Percentiles rank a stretch among this genome's conserved stretches.
These are phyloP conservation scores for Aquilaria agallochum DNA, from an alignment of 441 rosid species.

Conservation along the genomic window DNA sequence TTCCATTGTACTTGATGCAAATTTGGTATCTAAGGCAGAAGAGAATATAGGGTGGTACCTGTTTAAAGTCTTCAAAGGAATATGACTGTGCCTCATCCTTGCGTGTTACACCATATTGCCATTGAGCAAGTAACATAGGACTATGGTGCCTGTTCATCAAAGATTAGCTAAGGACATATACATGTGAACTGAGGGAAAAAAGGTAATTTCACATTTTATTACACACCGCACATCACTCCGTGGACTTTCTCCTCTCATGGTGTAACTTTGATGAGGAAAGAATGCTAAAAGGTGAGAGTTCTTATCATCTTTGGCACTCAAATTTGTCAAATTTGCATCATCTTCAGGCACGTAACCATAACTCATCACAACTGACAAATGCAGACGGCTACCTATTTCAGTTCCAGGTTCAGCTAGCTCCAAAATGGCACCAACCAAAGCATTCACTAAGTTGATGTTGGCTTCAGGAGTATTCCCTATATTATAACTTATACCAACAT, in stretches of 20 bases:
- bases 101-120: conserved; percentile 86
- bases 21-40: background rate
- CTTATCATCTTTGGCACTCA: conserved; percentile 27
- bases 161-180: conserved; percentile 11
- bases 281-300: conserved; percentile 39
- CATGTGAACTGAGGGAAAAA: conserved; percentile 1
- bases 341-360: conserved; percentile 52
- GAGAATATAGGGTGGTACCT: conserved; percentile 35
- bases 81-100: conserved; percentile 54
- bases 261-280: conserved; percentile 74
- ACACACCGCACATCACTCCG: conserved; percentile 68
- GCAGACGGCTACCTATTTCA: conserved; percentile 56
- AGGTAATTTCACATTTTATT: conserved; percentile 10
- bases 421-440: conserved; percentile 50
- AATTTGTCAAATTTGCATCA: conserved; percentile 30
- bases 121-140: conserved; percentile 89
- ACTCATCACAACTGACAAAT: conserved; percentile 73
- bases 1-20: too few relatives aligned
- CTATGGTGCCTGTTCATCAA: conserved; percentile 55
- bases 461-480: conserved; percentile 14
- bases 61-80: conserved; percentile 64
- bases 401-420: conserved; percentile 49
- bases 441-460: conserved; percentile 35
- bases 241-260: conserved; percentile 65
- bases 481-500: conserved; percentile 46